Percentiles rank a stretch among this genome's conserved stretches.
These are phyloP conservation scores for Panaeolus papilionaceus DNA, from an alignment of 768 basidiomycete genomes.

Conservation along the genomic window DNA sequence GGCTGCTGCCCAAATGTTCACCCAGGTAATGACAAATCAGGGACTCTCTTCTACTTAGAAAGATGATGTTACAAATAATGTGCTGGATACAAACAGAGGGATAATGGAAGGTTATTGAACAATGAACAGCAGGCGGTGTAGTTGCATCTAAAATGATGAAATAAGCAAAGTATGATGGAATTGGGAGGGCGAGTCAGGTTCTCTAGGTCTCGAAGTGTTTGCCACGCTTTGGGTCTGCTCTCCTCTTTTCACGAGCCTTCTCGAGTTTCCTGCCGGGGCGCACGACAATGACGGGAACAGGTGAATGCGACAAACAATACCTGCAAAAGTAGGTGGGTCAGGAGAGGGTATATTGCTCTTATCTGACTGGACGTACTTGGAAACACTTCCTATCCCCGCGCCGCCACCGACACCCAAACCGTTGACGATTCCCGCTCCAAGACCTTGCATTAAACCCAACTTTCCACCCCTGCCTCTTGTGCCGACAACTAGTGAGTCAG, in stretches of 20 bases:
- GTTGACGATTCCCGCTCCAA: slow-evolving; percentile 34
- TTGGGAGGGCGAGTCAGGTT: neutral
- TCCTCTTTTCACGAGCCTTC: slow-evolving; percentile 84
- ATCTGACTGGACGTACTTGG: slow-evolving; percentile 42
- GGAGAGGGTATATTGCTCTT: neutral
- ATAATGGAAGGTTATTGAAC: neutral
- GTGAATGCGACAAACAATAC: slow-evolving; percentile 89
- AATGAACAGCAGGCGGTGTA: neutral
- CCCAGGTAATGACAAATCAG: slow-evolving; percentile 45
- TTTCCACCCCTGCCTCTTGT: slow-evolving; percentile 71
- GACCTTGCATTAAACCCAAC: slow-evolving; percentile 29
- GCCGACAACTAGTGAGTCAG: slow-evolving; percentile 93
- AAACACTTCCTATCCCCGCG: slow-evolving; percentile 54
- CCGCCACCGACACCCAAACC: slow-evolving; percentile 42
- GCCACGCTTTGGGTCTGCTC: slow-evolving; percentile 88
- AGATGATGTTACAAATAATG: neutral
- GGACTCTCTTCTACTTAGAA: slow-evolving; percentile 15
- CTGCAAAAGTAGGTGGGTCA: slow-evolving; percentile 37
- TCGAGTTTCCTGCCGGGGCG: slow-evolving; percentile 87
- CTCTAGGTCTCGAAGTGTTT: slow-evolving; percentile 65
- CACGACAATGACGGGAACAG: slow-evolving; percentile 96
- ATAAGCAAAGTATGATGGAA: neutral
- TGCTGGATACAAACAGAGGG: neutral
- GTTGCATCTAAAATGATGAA: neutral
- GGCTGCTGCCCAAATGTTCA: slow-evolving; percentile 51